phyloP scores from a whole-genome alignment of 31 red algal species.

The Bonnemaisonia californica region DNA sequence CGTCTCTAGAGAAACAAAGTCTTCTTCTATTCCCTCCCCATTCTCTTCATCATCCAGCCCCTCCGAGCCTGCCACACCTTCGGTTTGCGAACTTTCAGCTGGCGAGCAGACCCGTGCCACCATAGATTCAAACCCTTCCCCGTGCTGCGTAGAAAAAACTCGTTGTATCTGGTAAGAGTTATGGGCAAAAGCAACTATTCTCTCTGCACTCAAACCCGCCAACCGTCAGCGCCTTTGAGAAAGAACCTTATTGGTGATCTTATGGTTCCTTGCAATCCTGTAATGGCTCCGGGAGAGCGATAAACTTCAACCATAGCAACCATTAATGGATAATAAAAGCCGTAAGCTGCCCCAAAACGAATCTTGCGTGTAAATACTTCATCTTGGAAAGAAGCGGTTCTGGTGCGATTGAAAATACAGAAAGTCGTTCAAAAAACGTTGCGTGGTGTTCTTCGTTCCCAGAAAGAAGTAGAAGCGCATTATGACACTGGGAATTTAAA shows the following conservation, averaged over 20 bases:
- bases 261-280: neutral
- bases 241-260: conserved; percentile 9
- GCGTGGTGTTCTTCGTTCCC: neutral
- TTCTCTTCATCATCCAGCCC: too few species aligned
- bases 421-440: neutral
- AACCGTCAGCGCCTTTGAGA: conserved; percentile 4
- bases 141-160: neutral
- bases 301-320: conserved; percentile 10
- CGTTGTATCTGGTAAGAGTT: neutral
- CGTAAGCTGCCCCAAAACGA: conserved; percentile 20
- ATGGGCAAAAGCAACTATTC: conserved; percentile 25
- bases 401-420: neutral
- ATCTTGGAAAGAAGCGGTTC: neutral
- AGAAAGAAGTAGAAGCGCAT: neutral
- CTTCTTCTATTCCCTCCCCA: too few species aligned
- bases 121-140: neutral
- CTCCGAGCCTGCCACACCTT: too few species aligned
- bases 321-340: neutral
- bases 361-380: neutral
- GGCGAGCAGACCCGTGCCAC: neutral
- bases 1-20: too few species aligned
- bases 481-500: conserved; percentile 17
- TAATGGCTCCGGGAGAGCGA: neutral
- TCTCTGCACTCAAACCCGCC: neutral
- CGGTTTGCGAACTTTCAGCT: too few species aligned